Evolutionary conservation across 164 flowering plant genomes (phyloP).

Genomic region (Vitis vinifera): DNA sequence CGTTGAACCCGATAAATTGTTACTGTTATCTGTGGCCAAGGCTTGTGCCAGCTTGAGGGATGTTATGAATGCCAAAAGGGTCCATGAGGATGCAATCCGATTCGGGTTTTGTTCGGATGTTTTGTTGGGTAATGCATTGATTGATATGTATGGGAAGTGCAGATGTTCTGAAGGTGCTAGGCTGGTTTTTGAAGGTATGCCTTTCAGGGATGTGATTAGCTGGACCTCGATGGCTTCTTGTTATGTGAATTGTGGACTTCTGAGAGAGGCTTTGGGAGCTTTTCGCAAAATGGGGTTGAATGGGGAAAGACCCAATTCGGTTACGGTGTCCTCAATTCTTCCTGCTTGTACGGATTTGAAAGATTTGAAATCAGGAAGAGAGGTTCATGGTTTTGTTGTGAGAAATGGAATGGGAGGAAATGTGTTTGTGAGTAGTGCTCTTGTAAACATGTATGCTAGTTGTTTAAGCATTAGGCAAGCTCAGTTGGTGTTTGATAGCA

Average conservation of each 20-base stretch:
- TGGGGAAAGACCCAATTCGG: conserved; percentile 46
- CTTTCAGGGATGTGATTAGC: conserved; percentile 49
- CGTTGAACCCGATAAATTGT: conserved; percentile 37
- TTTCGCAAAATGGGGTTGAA: conserved; percentile 50
- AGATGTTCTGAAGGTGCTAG: conserved; percentile 35
- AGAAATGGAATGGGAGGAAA: conserved; percentile 46
- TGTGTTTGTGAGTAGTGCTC: conserved; percentile 51
- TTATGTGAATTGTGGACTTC: conserved; percentile 40
- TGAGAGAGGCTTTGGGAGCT: conserved; percentile 32
- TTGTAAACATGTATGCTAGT: conserved; percentile 58
- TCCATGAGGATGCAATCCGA: conserved; percentile 43
- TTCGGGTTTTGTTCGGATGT: conserved; percentile 37
- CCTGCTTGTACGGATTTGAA: conserved; percentile 51
- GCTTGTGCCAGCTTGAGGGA: conserved; percentile 46
- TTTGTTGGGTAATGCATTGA: conserved; percentile 47
- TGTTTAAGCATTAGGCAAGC: conserved; percentile 44
- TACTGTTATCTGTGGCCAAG: conserved; percentile 42
- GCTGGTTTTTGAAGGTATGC: conserved; percentile 35
- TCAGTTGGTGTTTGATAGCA: conserved; percentile 39
- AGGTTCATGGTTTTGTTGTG: conserved; percentile 52
- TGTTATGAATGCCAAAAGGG: conserved; percentile 34
- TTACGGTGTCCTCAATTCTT: conserved; percentile 50
- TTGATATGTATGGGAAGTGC: conserved; percentile 63
- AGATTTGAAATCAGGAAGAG: conserved; percentile 40
- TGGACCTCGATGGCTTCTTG: conserved; percentile 59